Evolutionary conservation across 495 filamentous ascomycete genomes (phyloP), one percentile per base, ranked within the genome.

Genomic region (Penicillium desertorum): DNA sequence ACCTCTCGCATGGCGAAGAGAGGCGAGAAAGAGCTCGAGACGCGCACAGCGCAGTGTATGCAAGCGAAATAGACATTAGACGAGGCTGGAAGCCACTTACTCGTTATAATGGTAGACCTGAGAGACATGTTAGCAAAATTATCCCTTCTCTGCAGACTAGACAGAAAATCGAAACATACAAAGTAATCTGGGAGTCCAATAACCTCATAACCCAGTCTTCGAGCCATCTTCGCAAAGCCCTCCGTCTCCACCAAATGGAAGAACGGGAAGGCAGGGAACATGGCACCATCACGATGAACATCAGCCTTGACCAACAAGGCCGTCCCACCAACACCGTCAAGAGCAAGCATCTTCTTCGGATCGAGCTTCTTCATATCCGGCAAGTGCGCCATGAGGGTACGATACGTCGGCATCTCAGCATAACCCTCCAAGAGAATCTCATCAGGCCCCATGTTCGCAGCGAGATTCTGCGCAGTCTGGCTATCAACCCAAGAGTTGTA

Each of bases 231-330:
- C 14, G 95, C 93, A 66, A 98, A 98, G 0, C 94, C 94, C 69
- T 98, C 94, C 5, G 95, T 98, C 77, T 98, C 94, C 60, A 98
- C 93, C 27, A 98, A 73, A 72, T 98, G 89, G 66, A 95, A 98
- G 68, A 98, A 98, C 4, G 93, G 73, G 70, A 98, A 98, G 0
- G 94, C 83, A 17, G 94, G 94, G 71, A 98, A 98, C 94, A 98
- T 98, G 54, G 95, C 94, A 4, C 94, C 94, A 69, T 98, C 95
- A 14, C 94, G 83, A 66, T 98, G 94, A 8, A 98, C 94, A 54
- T 98, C 95, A 0, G 95, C 94, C 77, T 97, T 97, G 16, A 98
- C 94, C 72, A 98, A 73, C 54, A 98, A 79, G 7, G 93, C 90
- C 2, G 94, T 96, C 5, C 94, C 94, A 45, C 94, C 94, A 12